Conservation (phyloP, 345 rosid species). For the Rhizophora mangle region DNA sequence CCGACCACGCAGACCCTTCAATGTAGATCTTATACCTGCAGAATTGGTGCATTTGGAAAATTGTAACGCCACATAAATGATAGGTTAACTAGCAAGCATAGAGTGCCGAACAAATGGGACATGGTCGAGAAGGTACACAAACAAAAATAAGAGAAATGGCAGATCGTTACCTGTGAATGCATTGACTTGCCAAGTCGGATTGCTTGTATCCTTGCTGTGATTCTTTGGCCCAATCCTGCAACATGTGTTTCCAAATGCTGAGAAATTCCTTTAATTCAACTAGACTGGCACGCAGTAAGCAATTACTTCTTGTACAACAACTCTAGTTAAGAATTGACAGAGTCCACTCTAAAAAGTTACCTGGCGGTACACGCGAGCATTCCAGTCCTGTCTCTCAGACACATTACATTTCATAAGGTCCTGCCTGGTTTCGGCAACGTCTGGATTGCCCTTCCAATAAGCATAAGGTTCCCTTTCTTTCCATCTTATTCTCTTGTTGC, state of each 20-base stretch:
- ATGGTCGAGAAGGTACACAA: not conserved
- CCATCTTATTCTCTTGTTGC: slow-evolving; percentile 29
- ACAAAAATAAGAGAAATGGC: not conserved
- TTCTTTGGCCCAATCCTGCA: slow-evolving; percentile 77
- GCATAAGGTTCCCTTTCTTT: slow-evolving; percentile 35
- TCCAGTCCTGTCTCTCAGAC: slow-evolving; percentile 28
- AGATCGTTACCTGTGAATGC: slow-evolving; percentile 53
- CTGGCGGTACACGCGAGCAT: slow-evolving; percentile 25
- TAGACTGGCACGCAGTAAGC: too few species aligned
- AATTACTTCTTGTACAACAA: too few species aligned
- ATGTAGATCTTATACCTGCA: slow-evolving; percentile 31
- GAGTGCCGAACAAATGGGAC: too few species aligned
- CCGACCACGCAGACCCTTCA: slow-evolving; percentile 36
- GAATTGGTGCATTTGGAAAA: not conserved
- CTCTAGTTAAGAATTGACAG: too few species aligned
- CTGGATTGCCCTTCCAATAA: slow-evolving; percentile 42
- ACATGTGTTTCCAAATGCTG: not conserved
- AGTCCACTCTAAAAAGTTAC: not conserved
- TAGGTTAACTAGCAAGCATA: too few species aligned
- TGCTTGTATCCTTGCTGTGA: slow-evolving; percentile 62
- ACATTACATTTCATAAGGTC: slow-evolving; percentile 33
- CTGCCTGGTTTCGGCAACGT: slow-evolving; percentile 24
- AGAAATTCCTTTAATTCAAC: too few species aligned
- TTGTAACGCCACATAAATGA: not conserved
- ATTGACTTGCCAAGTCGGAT: slow-evolving; percentile 75